Conservation (phyloP, 2,329 filamentous ascomycete genomes). For the Cadophora sp. region DNA sequence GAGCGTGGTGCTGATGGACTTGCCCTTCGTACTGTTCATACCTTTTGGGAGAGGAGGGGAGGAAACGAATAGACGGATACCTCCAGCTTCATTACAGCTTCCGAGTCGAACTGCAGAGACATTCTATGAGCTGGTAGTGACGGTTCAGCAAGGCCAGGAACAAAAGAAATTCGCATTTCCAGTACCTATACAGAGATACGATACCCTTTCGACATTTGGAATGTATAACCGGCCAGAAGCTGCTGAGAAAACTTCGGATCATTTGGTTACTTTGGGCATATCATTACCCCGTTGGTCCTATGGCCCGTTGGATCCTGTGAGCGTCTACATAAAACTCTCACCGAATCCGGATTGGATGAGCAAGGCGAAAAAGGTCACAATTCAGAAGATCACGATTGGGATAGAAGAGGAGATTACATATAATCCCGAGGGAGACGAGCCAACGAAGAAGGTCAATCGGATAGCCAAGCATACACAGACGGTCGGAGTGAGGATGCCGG, state of each 20-base stretch:
- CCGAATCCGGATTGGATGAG: conserved; percentile 91
- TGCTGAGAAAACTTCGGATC: conserved; percentile 84
- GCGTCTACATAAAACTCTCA: conserved; percentile 91
- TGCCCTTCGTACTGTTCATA: conserved; percentile 97
- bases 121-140: conserved; percentile 95
- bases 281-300: conserved; percentile 96
- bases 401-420: conserved; percentile 99
- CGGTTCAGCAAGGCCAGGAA: conserved; percentile 87
- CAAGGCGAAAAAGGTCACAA: conserved; percentile 90
- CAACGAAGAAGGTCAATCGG: conserved; percentile 86
- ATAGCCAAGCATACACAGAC: conserved; percentile 54
- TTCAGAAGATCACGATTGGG: conserved; percentile 89
- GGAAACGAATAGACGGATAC: conserved; percentile 87
- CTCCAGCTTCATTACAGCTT: conserved; percentile 88
- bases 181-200: conserved; percentile 89
- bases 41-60: conserved; percentile 91
- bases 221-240: conserved; percentile 98
- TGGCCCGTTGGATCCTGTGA: conserved; percentile 92
- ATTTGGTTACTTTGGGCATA: conserved; percentile 89
- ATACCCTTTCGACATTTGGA: conserved; percentile 96
- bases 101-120: conserved; percentile 95
- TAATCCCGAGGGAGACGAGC: conserved; percentile 96
- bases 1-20: conserved; percentile 91
- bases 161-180: conserved; percentile 93
- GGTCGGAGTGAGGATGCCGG: conserved; percentile 67